phyloP scores from a whole-genome alignment of 257 asterid species.

The Verbascum thapsus region DNA sequence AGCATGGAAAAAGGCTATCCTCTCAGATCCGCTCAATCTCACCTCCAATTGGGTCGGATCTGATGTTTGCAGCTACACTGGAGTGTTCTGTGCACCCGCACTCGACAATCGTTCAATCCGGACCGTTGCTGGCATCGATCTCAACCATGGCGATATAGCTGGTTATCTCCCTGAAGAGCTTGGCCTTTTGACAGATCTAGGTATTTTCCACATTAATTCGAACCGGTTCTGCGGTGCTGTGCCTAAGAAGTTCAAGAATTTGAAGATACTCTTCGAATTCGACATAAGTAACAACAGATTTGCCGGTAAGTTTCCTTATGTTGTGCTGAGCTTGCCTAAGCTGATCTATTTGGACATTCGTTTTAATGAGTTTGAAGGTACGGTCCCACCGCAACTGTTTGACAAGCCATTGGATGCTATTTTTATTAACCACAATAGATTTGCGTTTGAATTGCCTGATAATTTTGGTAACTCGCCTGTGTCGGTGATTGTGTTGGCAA shows the following conservation, averaged over 20 bases:
- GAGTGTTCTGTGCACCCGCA: constrained; percentile 77
- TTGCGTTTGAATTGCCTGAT: constrained; percentile 75
- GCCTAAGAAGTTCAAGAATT: constrained; percentile 54
- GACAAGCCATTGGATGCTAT: constrained; percentile 84
- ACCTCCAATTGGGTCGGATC: constrained; percentile 82
- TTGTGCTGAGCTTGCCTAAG: constrained; percentile 64
- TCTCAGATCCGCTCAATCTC: constrained; percentile 74
- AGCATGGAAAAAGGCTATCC: constrained; percentile 83
- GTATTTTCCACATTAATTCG: constrained; percentile 73
- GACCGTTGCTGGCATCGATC: constrained; percentile 81
- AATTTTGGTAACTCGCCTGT: constrained; percentile 92
- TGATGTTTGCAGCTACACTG: constrained; percentile 66
- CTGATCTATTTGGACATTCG: constrained; percentile 68
- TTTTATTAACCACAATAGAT: constrained; percentile 77
- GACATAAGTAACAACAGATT: constrained; percentile 88
- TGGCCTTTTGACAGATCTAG: constrained; percentile 77
- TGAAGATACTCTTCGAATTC: constrained; percentile 67
- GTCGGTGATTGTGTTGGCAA: constrained; percentile 77
- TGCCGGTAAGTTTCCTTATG: constrained; percentile 87
- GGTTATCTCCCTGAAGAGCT: constrained; percentile 88
- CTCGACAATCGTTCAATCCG: constrained; percentile 49
- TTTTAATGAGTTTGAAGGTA: constrained; percentile 82
- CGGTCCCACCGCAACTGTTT: constrained; percentile 65
- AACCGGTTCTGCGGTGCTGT: constrained; percentile 81
- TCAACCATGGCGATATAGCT: constrained; percentile 89